Base-by-base conservation (phyloP, 495 filamentous ascomycete genomes). In the Aspergillus affinis region DNA sequence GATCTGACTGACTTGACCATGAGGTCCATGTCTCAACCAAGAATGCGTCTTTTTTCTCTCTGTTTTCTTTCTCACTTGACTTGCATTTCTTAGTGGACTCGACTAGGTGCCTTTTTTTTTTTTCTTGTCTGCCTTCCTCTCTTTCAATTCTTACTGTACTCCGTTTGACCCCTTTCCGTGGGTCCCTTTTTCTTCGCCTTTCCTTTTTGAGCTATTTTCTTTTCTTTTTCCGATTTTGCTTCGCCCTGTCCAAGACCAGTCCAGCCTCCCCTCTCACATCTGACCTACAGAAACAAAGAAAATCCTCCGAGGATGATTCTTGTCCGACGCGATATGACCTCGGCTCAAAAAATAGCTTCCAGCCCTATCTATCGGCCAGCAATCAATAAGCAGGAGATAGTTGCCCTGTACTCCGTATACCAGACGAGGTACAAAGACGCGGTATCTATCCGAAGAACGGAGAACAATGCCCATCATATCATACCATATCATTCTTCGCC, bases 11-110 rank as follows among this genome's bases (percentile, higher is more conserved):
- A 30, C 27, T 17, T 20, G 19, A 21, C 23, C 20, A 13, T 45
- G 44, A 55, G 50, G 61, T 9, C 59, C 57, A 61, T 64, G 61
- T 62, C 61, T 55, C 52, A 61, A 51, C 27, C 44, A 60, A 45
- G 48, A 58, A 61, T 55, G 54, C 50, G 41, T 55, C 51, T 51
- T 59, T 55, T 61, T 65, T 59, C 36, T 52, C 44, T 54, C 49
- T n/a, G n/a, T n/a, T n/a, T n/a, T n/a, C n/a, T n/a, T n/a, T 50
- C 54, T 59, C 59, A 55, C 32, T 51, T 51, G 20, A 58, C 49
- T 64, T 54, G 17, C 47, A 29, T 45, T 53, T 18, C 8, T 32
- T 8, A 10, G 29, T 18, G 54, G 41, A 49, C 13, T 53, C 17
- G 6, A 19, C 30, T 55, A 53, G 32, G 32, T 36, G 32, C 32